A percentile compares a stretch with the other conserved stretches of the same genome.
Conservation (phyloP, 768 basidiomycete genomes). For the Rhodocollybia butyracea region DNA sequence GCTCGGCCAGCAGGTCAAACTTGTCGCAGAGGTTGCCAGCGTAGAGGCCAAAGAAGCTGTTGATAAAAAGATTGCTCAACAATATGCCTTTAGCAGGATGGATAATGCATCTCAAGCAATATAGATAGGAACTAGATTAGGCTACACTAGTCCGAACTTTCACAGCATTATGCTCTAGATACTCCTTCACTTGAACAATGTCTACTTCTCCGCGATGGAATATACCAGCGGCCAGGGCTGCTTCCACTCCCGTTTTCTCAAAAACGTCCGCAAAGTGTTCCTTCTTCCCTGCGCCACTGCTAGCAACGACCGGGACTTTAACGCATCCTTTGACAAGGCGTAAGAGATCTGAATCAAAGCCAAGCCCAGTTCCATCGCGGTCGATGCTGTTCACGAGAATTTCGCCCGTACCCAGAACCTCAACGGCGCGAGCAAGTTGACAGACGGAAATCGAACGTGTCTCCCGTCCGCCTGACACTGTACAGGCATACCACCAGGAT, state of each 20-base stretch:
- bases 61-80: constrained; percentile 34
- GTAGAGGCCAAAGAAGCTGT: constrained; percentile 67
- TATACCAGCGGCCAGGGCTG: constrained; percentile 94
- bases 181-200: constrained; percentile 76
- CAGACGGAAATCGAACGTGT: constrained; percentile 79
- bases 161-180: constrained; percentile 43
- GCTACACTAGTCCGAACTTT: constrained; percentile 35
- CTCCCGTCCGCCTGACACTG: constrained; percentile 91
- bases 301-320: constrained; percentile 89
- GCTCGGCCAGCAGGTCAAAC: constrained; percentile 60
- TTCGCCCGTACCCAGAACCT: constrained; percentile 90
- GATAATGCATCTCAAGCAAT: background rate
- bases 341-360: constrained; percentile 87
- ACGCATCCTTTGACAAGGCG: constrained; percentile 72
- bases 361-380: constrained; percentile 87
- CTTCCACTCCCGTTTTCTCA: constrained; percentile 73
- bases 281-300: constrained; percentile 83
- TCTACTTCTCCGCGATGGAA: constrained; percentile 90
- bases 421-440: constrained; percentile 90
- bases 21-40: constrained; percentile 80
- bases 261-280: constrained; percentile 92
- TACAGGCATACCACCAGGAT: constrained; percentile 99
- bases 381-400: constrained; percentile 95
- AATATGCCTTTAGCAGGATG: background rate
- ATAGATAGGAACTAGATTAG: background rate